Evolutionary conservation across 495 filamentous ascomycete genomes (phyloP).

Genomic region (Cryomyces antarcticus): DNA sequence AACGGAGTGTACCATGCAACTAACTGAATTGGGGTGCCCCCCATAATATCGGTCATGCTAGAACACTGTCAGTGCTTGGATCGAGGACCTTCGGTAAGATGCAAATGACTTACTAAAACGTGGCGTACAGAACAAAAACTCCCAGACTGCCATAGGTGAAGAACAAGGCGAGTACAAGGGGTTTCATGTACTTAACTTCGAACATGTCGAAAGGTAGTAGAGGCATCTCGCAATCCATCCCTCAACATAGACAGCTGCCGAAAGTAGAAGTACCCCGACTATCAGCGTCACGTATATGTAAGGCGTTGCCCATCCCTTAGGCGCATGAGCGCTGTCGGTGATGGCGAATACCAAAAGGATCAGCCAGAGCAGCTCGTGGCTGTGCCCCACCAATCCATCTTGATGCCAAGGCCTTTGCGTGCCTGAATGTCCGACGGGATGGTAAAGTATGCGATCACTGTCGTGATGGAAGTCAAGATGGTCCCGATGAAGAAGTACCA

Average conservation of each 20-base stretch:
- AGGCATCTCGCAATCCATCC: constrained; percentile 54
- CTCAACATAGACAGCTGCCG: constrained; percentile 47
- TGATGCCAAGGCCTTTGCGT: constrained; percentile 22
- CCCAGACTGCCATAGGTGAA: constrained; percentile 59
- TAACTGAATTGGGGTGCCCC: constrained; percentile 42
- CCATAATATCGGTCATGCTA: constrained; percentile 50
- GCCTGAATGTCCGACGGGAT: constrained; percentile 45
- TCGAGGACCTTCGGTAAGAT: not conserved
- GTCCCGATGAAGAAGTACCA: constrained; percentile 72
- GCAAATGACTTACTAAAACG: constrained; percentile 44
- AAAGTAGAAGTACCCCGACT: constrained; percentile 34
- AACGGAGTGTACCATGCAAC: constrained; percentile 67
- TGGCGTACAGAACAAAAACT: constrained; percentile 58
- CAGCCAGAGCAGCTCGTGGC: constrained; percentile 39
- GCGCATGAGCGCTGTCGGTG: constrained; percentile 51
- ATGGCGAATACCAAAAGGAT: constrained; percentile 61
- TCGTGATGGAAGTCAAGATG: constrained; percentile 28
- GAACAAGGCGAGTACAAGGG: constrained; percentile 46
- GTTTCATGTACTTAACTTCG: constrained; percentile 47
- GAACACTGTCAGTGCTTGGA: not conserved
- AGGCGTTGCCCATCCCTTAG: constrained; percentile 48
- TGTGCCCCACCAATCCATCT: constrained; percentile 56
- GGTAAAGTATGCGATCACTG: constrained; percentile 34
- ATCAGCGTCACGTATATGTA: constrained; percentile 46
- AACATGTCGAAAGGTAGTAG: constrained; percentile 61